Conservation (phyloP, 2,329 filamentous ascomycete species). For the Geosmithia morbida region DNA sequence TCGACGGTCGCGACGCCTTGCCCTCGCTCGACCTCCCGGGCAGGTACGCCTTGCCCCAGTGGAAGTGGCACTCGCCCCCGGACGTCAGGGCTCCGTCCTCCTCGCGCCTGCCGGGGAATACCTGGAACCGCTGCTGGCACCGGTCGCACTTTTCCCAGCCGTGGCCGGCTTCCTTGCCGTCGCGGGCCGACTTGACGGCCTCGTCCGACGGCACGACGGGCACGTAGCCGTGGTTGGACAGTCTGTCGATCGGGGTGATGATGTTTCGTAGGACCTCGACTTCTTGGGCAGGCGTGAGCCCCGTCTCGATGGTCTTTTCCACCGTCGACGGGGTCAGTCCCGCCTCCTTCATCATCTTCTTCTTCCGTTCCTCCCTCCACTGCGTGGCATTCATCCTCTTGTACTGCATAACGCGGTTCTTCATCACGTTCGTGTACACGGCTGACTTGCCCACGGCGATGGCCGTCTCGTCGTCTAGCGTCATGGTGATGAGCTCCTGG, state of each 20-base stretch:
- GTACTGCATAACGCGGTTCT: constrained; percentile 61
- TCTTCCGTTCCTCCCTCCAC: constrained; percentile 51
- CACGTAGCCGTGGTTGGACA: constrained; percentile 66
- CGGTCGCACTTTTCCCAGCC: constrained; percentile 86
- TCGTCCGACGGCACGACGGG: constrained; percentile 47
- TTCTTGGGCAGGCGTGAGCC: constrained; percentile 54
- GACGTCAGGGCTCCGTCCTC: constrained; percentile 63
- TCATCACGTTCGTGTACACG: constrained; percentile 75
- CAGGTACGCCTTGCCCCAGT: constrained; percentile 58
- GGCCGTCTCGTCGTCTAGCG: constrained; percentile 67
- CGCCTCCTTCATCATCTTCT: constrained; percentile 4
- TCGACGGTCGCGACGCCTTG: constrained; percentile 37
- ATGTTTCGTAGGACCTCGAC: constrained; percentile 47
- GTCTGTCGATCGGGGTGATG: constrained; percentile 44
- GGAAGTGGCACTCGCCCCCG: constrained; percentile 66
- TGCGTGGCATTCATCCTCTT: constrained; percentile 59
- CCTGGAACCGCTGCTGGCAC: constrained; percentile 75
- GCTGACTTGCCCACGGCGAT: constrained; percentile 49
- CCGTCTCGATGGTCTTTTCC: constrained; percentile 47
- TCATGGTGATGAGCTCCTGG: constrained; percentile 52
- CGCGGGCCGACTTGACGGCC: constrained; percentile 51
- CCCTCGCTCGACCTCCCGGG: constrained; percentile 36
- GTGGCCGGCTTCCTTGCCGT: constrained; percentile 49
- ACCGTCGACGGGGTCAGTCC: not conserved
- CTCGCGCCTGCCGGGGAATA: constrained; percentile 72